phyloP scores from a whole-genome alignment of 1,284 basidiomycete species.

The Leucoagaricus sp. region DNA sequence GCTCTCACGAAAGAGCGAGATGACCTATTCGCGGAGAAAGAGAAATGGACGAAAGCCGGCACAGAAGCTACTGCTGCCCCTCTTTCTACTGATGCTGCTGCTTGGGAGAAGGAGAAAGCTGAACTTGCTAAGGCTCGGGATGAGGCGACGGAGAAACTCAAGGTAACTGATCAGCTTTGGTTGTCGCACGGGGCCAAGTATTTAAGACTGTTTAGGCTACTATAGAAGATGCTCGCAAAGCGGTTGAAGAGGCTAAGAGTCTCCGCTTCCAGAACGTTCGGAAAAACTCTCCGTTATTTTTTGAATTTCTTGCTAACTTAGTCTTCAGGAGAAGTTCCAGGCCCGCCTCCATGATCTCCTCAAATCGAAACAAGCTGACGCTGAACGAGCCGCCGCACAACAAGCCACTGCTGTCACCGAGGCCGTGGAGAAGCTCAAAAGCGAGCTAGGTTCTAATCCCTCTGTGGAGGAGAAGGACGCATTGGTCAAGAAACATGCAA shows the following conservation, averaged over 20 bases:
- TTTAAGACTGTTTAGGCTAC: conserved; percentile 36
- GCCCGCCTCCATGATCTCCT: conserved; percentile 29
- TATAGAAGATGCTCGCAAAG: conserved; percentile 48
- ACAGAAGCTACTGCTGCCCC: conserved; percentile 23
- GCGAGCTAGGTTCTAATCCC: conserved; percentile 36
- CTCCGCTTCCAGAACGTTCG: conserved; percentile 36
- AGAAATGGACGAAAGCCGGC: conserved; percentile 37
- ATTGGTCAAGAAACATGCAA: conserved; percentile 51
- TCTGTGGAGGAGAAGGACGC: conserved; percentile 37
- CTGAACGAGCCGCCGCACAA: conserved; percentile 35
- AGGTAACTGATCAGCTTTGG: conserved; percentile 41
- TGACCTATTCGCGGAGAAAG: conserved; percentile 59
- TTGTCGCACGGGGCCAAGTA: neutral
- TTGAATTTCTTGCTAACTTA: conserved; percentile 2
- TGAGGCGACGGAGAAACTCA: conserved; percentile 53
- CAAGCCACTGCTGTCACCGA: conserved; percentile 49
- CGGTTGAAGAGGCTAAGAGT: conserved; percentile 45
- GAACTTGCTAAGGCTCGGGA: conserved; percentile 60
- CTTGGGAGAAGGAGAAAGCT: conserved; percentile 60
- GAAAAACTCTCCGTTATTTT: neutral
- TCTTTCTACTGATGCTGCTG: conserved; percentile 29
- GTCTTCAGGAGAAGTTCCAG: conserved; percentile 33
- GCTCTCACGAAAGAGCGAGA: conserved; percentile 62
- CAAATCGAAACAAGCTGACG: conserved; percentile 37
- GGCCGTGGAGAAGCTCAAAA: conserved; percentile 56